These are phyloP conservation scores for Ophiostoma novo-ulmi DNA, from an alignment of 2,329 filamentous ascomycete species.

Conservation along the genomic window DNA sequence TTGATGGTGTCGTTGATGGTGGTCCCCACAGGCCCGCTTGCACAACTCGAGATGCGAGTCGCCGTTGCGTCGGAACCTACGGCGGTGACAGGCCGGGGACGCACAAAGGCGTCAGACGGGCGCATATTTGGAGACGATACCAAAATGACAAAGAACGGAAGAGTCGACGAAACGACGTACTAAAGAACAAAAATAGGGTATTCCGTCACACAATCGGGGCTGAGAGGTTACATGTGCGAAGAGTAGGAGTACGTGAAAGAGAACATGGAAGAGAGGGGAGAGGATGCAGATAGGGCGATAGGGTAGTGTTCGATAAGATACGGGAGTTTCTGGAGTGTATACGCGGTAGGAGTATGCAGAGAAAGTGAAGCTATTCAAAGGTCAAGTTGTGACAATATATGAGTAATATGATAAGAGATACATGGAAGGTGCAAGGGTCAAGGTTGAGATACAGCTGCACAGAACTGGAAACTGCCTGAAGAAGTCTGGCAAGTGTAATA, in stretches of 20 bases:
- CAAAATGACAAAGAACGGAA: background rate
- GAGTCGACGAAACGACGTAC: background rate
- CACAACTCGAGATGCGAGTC: constrained; percentile 26
- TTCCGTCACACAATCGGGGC: background rate
- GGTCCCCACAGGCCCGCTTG: constrained; percentile 2
- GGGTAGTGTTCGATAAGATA: background rate
- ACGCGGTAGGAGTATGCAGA: background rate
- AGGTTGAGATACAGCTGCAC: background rate
- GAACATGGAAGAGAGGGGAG: background rate
- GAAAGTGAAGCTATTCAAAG: background rate
- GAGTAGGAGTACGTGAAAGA: background rate
- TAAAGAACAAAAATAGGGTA: background rate
- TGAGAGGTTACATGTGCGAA: constrained; percentile 1
- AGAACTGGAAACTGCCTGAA: constrained; percentile 1
- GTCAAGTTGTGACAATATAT: background rate
- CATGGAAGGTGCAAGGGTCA: background rate
- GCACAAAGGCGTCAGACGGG: constrained; percentile 41
- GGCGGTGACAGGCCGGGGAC: constrained; percentile 36
- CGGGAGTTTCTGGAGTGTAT: background rate
- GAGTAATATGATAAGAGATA: background rate
- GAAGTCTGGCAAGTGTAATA: background rate
- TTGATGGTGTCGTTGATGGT: constrained; percentile 2
- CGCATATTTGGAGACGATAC: constrained; percentile 36
- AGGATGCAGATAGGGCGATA: background rate
- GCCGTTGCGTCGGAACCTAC: constrained; percentile 34